These are phyloP conservation scores for Tylopilus vinaceipallidus DNA, from an alignment of 768 basidiomycete species.

Conservation along the genomic window DNA sequence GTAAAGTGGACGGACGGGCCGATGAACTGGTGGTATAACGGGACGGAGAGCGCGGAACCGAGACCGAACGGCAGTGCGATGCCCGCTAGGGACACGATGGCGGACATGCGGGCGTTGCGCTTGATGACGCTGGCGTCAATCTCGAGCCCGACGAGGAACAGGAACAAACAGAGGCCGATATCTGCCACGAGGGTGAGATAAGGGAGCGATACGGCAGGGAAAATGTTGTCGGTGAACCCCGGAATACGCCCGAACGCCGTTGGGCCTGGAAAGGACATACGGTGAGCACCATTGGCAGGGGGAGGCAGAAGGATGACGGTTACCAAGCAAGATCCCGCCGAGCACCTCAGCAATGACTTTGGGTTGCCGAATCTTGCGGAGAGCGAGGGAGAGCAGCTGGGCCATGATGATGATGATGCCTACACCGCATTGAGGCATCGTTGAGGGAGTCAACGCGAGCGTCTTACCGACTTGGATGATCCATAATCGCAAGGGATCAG, in stretches of 20 bases:
- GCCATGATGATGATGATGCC: constrained; percentile 83
- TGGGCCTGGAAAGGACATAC: constrained; percentile 26
- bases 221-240: constrained; percentile 83
- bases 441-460: neutral
- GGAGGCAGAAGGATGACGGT: no score
- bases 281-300: neutral
- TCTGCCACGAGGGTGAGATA: constrained; percentile 87
- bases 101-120: constrained; percentile 68
- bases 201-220: constrained; percentile 66
- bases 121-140: constrained; percentile 80
- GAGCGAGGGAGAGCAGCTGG: constrained; percentile 66
- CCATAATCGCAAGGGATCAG: constrained; percentile 75
- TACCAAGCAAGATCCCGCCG: constrained; percentile 86
- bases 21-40: constrained; percentile 53
- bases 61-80: constrained; percentile 88
- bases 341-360: constrained; percentile 83
- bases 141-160: constrained; percentile 92
- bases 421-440: constrained; percentile 24
- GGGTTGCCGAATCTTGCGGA: constrained; percentile 81
- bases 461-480: constrained; percentile 73
- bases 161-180: constrained; percentile 83
- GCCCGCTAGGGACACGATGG: constrained; percentile 73
- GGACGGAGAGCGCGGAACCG: constrained; percentile 71
- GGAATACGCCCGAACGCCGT: constrained; percentile 80
- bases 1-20: constrained; percentile 68